phyloP scores from a whole-genome alignment of 352 stramenopile species.

The Phytophthora idaei region DNA sequence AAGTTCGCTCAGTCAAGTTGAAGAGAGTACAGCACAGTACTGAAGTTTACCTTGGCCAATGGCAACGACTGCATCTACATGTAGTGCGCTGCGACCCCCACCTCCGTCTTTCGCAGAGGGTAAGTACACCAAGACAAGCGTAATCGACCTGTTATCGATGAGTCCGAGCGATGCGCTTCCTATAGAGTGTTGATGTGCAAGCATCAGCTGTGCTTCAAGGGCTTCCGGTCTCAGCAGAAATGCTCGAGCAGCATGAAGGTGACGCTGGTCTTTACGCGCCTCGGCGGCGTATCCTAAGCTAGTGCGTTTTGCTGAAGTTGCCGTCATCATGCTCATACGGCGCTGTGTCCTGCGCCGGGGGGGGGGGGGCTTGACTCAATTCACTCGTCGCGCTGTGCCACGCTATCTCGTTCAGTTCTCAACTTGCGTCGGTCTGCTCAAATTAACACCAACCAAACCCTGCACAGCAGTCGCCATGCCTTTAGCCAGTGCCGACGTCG shows the following conservation, averaged over 20 bases:
- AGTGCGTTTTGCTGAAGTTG: background rate
- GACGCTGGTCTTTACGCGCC: background rate
- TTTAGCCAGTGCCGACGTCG: constrained; percentile 11
- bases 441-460: background rate
- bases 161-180: background rate
- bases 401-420: background rate
- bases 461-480: background rate
- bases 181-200: background rate
- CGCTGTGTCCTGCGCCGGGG: background rate
- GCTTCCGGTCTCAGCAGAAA: background rate
- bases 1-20: too few species aligned
- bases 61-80: too few species aligned
- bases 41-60: too few species aligned
- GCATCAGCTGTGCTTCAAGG: background rate
- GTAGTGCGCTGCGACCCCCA: too few species aligned
- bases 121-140: too few species aligned
- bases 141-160: too few species aligned
- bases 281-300: background rate
- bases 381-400: background rate
- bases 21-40: too few species aligned
- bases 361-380: background rate
- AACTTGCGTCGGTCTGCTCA: constrained; percentile 6
- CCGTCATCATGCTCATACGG: background rate
- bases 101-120: too few species aligned
- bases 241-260: background rate